phyloP scores from a whole-genome alignment of 805 yeast genomes.

The Zygosaccharomyces pseudorouxii region DNA sequence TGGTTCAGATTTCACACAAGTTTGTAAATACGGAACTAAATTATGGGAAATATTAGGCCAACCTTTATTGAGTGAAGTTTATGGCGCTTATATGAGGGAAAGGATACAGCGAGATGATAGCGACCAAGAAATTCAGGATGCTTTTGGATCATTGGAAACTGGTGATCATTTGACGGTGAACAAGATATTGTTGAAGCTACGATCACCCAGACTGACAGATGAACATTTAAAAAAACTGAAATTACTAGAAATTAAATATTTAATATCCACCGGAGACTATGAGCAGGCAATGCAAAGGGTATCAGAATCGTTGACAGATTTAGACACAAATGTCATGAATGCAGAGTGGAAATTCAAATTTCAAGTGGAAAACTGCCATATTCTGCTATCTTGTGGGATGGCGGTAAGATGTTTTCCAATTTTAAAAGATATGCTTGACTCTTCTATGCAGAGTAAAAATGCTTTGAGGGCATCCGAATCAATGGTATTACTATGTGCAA shows the following conservation, averaged over 20 bases:
- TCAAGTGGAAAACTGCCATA: slow-evolving; percentile 23
- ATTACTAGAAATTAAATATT: slow-evolving; percentile 39
- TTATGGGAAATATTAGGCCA: slow-evolving; percentile 25
- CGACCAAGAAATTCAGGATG: slow-evolving; percentile 12
- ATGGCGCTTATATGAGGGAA: slow-evolving; percentile 7
- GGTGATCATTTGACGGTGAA: slow-evolving; percentile 40
- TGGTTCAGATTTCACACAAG: slow-evolving; percentile 24
- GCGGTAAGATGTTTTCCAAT: slow-evolving; percentile 49
- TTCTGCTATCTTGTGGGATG: slow-evolving; percentile 39
- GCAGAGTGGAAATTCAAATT: slow-evolving; percentile 29
- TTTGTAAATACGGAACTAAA: slow-evolving; percentile 13
- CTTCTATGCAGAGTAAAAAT: slow-evolving; percentile 46
- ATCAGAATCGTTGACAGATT: slow-evolving; percentile 19
- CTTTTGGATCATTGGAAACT: slow-evolving; percentile 3
- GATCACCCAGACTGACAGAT: slow-evolving; percentile 33
- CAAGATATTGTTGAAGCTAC: slow-evolving; percentile 37
- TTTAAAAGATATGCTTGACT: slow-evolving; percentile 45
- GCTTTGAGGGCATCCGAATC: slow-evolving; percentile 45
- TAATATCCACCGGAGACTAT: slow-evolving; percentile 31
- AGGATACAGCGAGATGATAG: neutral
- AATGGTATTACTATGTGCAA: slow-evolving; percentile 41
- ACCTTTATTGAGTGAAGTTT: slow-evolving; percentile 15
- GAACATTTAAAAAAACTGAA: slow-evolving; percentile 40
- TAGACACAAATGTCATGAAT: slow-evolving; percentile 24
- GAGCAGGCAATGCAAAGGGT: slow-evolving; percentile 27